Evolutionary conservation across 306 rosid genomes (phyloP), one percentile per base, ranked within the genome.

Genomic region (Begonia masoniana): DNA sequence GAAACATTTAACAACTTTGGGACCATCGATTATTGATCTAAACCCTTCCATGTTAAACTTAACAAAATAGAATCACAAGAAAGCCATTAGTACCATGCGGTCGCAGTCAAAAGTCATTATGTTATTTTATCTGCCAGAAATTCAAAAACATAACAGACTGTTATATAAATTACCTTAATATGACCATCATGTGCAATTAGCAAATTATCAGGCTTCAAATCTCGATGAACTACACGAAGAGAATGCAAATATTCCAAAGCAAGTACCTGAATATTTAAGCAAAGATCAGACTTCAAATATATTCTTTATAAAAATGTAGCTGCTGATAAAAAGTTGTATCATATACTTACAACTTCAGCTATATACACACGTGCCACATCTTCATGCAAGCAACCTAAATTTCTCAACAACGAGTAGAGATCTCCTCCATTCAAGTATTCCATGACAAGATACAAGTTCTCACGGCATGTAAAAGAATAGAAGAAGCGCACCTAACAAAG

Each of bases 341-440:
- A 55, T 52, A 59, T 59, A 63, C 64, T 60, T 77, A 86, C 99
- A 84, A 92, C 96, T 92, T 92, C 99, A 45, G 99, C 99, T 23
- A 92, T 77, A 81, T 92, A 92, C 41, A 92, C 86, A 60, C 88
- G 99, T 31, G 93, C 99, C 58, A 92, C 88, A 64, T 83, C 96
- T 71, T 92, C 96, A 9, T 79, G 87, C 52, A 92, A 76, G 79
- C 96, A 92, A 55, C 99, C 99, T 60, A 92, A 79, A 79, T 83
- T 92, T 78, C 99, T 79, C 76, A 92, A 73, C 72, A 91, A 76
- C 12, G 99, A 92, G 73, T 92, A 92, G 47, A 92, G 76, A 74
- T 92, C 99, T 19, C 99, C 99, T 69, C 99, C 99, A 62, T 86
- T 92, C 47, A 86, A 77, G 79, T 92, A 92, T 79, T 92, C 99